These are phyloP conservation scores for Aspergillus jensenii DNA, from an alignment of 2,329 filamentous ascomycete genomes.

Conservation along the genomic window DNA sequence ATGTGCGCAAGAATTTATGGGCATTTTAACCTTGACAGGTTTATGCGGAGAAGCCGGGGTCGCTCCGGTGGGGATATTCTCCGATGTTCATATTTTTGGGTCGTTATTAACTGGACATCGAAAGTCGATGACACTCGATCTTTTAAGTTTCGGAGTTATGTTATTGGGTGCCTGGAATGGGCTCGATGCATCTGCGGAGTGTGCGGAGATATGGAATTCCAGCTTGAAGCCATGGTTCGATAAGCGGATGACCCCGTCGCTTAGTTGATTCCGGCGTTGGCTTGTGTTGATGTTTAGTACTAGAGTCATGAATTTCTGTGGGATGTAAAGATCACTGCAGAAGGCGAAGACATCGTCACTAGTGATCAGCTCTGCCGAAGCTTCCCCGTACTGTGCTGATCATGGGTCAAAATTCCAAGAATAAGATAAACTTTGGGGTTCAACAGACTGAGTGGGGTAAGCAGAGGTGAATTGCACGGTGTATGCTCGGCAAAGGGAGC, in stretches of 20 bases:
- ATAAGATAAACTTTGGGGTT: neutral
- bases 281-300: neutral
- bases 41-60: neutral
- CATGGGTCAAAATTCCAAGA: neutral
- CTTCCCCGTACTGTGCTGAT: neutral
- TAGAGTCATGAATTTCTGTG: neutral
- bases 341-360: neutral
- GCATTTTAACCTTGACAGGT: neutral
- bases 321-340: neutral
- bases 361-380: neutral
- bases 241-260: neutral
- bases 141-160: neutral
- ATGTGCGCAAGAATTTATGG: neutral
- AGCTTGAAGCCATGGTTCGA: neutral
- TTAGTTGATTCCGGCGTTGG: neutral
- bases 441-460: neutral
- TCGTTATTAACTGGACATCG: neutral
- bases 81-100: neutral
- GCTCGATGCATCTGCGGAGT: neutral
- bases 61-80: neutral
- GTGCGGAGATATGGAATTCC: neutral
- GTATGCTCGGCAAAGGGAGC: neutral
- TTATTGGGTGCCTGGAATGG: neutral
- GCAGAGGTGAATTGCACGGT: neutral
- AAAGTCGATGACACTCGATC: neutral